Base-by-base conservation (phyloP, 768 basidiomycete species). In the Calocybe gangraenosa region DNA sequence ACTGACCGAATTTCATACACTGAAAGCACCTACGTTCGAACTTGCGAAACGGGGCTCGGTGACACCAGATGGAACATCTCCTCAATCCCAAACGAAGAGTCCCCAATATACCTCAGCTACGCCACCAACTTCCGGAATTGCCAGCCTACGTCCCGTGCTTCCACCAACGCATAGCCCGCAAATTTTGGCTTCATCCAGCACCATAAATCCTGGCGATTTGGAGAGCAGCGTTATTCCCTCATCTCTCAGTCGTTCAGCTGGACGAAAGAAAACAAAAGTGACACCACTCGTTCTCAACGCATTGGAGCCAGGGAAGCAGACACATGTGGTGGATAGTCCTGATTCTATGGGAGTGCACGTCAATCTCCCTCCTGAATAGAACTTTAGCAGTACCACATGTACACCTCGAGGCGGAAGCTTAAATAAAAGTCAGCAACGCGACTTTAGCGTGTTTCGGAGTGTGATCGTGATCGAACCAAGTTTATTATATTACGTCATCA, bases 1-100 rank as follows among this genome's bases (percentile, higher is more conserved):
- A 1, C 63, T 78, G 18, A 70, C 70, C 11, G 67, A 73, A 40
- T 78, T 79, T 51, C 75, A 78, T 51, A 65, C 70, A 7, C 64
- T 76, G 30, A 69, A 71, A 57, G 65, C 66, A 7, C 75, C 74
- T 3, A 66, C 65, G 36, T 61, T 74, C n/a, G 65, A 73, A 19
- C 68, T 73, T 43, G 54, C 64, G 3, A 56, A 62, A 30, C 28
- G 36, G 28, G 52, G 45, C 37, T 51, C 56, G 15, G 39, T 44
- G 17, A 53, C 49, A 21, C 52, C 55, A 33, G 53, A 51, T 23
- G 32, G 35, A 21, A 47, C 53, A 14, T 50, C 49, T 13, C 51
- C 48, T 18, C 32, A 25, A 14, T 32, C 36, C 3, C 37, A 40
- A 35, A 39, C 41, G 3, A 46, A 34, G 35, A 19, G 10, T 2